These are phyloP conservation scores for Trametes elegans DNA, from an alignment of 768 basidiomycete genomes.

Conservation along the genomic window DNA sequence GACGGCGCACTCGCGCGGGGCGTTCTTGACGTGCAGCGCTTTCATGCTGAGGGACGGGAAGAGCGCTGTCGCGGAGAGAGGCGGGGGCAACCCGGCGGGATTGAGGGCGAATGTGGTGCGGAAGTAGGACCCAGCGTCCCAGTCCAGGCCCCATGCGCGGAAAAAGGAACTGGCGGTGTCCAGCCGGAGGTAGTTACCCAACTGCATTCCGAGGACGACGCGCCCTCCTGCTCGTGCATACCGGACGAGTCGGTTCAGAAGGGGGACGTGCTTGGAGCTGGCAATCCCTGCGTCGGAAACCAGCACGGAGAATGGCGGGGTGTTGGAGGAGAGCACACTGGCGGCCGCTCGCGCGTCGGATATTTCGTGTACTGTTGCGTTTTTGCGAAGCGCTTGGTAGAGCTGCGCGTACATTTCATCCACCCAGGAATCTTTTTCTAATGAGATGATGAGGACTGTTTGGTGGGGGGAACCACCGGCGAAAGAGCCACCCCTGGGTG, in stretches of 20 bases:
- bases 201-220: conserved; percentile 36
- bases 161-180: conserved; percentile 20
- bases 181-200: conserved; percentile 30
- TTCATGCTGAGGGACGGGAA: conserved; percentile 37
- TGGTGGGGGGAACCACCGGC: too few relatives aligned
- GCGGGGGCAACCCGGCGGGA: conserved; percentile 10
- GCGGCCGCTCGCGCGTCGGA: neutral
- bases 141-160: conserved; percentile 28
- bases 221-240: conserved; percentile 39
- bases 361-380: conserved; percentile 1
- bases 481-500: too few relatives aligned
- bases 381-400: conserved; percentile 6
- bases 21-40: conserved; percentile 33
- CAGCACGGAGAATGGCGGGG: conserved; percentile 29
- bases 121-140: conserved; percentile 40
- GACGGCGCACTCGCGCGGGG: conserved; percentile 29
- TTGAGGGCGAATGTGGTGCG: conserved; percentile 39
- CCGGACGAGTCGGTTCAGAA: conserved; percentile 35
- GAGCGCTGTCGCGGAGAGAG: conserved; percentile 3
- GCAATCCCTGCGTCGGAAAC: conserved; percentile 38
- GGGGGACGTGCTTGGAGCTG: conserved; percentile 19
- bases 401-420: conserved; percentile 6
- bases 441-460: conserved; percentile 8
- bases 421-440: conserved; percentile 10
- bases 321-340: neutral